Evolutionary conservation across 2,329 filamentous ascomycete genomes (phyloP).

Genomic region (Neurospora crassa): DNA sequence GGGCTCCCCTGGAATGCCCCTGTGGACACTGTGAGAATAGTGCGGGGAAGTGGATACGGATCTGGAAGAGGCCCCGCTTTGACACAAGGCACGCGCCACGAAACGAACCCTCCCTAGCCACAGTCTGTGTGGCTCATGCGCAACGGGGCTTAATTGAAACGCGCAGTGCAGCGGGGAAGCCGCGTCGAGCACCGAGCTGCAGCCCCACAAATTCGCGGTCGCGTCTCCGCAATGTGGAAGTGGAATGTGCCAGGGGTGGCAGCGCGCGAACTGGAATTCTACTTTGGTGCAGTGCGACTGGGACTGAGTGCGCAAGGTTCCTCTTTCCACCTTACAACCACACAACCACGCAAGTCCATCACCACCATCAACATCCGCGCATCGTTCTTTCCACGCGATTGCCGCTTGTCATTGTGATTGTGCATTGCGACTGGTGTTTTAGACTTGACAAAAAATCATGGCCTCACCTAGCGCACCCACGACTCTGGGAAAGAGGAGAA

Average conservation of each 20-base stretch:
- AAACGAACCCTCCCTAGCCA: neutral
- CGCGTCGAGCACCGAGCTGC: neutral
- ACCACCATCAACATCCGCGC: conserved; percentile 8
- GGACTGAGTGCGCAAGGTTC: neutral
- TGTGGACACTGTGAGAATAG: neutral
- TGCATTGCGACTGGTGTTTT: neutral
- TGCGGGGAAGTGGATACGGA: conserved; percentile 3
- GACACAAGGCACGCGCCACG: neutral
- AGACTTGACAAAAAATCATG: conserved; percentile 13
- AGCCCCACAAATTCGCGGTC: conserved; percentile 15
- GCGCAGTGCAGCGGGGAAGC: conserved; percentile 10
- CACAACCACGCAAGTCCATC: conserved; percentile 11
- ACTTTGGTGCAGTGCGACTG: neutral
- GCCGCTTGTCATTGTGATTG: conserved; percentile 8
- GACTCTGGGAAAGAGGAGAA: conserved; percentile 24
- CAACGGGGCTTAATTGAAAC: conserved; percentile 13
- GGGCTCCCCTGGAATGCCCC: neutral
- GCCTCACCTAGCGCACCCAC: conserved; percentile 8
- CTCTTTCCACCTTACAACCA: conserved; percentile 2
- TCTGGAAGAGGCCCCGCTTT: neutral
- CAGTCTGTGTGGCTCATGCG: neutral
- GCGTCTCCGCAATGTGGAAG: conserved; percentile 6
- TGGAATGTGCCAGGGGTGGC: conserved; percentile 2
- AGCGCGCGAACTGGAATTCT: conserved; percentile 6
- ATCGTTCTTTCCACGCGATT: conserved; percentile 1